Evolutionary conservation across 2,329 filamentous ascomycete species (phyloP).

Genomic region (Celoporthe dispersa): DNA sequence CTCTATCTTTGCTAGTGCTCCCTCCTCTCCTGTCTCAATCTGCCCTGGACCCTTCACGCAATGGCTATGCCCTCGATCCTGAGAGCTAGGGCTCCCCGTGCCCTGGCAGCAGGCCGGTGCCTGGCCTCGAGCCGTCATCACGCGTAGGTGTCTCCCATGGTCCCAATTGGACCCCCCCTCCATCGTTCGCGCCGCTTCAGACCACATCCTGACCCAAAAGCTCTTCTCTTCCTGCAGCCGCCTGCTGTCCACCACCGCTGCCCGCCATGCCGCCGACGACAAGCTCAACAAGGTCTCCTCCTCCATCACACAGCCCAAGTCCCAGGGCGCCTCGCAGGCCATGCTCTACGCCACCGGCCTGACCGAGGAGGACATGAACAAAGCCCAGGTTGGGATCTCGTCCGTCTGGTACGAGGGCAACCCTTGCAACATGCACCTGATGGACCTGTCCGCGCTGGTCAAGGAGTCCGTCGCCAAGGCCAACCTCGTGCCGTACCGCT

Average conservation of each 20-base stretch:
- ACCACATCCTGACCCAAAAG: slow-evolving; percentile 12
- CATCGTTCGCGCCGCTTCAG: neutral
- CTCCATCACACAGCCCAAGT: slow-evolving; percentile 93
- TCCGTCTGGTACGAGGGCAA: slow-evolving; percentile 98
- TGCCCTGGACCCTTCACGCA: slow-evolving; percentile 6
- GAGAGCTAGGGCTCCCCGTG: slow-evolving; percentile 32
- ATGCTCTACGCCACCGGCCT: slow-evolving; percentile 98
- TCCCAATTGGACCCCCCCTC: slow-evolving; percentile 7
- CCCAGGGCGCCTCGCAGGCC: slow-evolving; percentile 96
- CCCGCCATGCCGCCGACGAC: slow-evolving; percentile 52
- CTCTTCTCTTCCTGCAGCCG: slow-evolving; percentile 43
- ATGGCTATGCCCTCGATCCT: slow-evolving; percentile 31
- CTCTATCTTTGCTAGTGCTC: neutral
- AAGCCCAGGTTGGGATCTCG: slow-evolving; percentile 96
- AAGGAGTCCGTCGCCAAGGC: slow-evolving; percentile 66
- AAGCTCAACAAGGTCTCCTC: slow-evolving; percentile 83
- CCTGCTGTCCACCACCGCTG: slow-evolving; percentile 54
- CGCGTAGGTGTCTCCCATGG: slow-evolving; percentile 30
- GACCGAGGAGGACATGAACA: slow-evolving; percentile 84
- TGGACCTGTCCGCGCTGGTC: slow-evolving; percentile 84
- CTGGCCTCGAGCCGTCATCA: slow-evolving; percentile 32
- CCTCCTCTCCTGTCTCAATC: neutral
- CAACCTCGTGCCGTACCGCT: slow-evolving; percentile 89
- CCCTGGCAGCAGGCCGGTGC: slow-evolving; percentile 27
- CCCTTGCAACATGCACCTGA: slow-evolving; percentile 98